Conservation (phyloP, 257 asterid genomes). For the Solanum paucissectum region DNA sequence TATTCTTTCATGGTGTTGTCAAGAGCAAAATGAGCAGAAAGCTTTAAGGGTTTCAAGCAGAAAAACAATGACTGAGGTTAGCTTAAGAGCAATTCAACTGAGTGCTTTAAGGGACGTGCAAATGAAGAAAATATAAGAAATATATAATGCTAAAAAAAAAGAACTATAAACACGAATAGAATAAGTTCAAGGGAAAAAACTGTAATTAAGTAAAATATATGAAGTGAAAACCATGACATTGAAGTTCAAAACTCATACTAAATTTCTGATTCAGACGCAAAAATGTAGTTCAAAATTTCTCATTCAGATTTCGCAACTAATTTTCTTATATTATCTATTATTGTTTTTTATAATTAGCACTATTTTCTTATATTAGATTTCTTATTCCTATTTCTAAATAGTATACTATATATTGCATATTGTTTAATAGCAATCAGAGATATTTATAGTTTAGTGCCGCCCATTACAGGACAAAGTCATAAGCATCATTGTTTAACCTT, state of each 20-base stretch:
- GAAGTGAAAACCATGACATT: not conserved
- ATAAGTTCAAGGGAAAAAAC: not conserved
- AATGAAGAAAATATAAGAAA: not conserved
- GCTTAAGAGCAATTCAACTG: not conserved
- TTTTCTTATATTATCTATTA: not conserved
- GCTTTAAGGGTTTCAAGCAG: not conserved
- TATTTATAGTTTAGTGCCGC: not conserved
- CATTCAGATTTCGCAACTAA: not conserved
- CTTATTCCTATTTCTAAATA: not conserved
- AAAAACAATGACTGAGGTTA: not conserved
- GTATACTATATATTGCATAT: not conserved
- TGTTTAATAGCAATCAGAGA: not conserved
- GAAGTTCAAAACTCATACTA: not conserved
- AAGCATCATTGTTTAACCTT: not conserved
- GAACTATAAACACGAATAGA: not conserved
- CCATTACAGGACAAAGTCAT: not conserved
- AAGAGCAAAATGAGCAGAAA: not conserved
- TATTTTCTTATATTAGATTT: not conserved
- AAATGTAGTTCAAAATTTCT: not conserved
- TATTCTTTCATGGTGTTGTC: not conserved
- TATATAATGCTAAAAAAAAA: not conserved
- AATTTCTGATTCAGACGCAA: not conserved
- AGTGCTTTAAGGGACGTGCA: not conserved
- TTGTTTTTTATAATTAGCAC: not conserved
- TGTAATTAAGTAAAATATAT: not conserved